Evolutionary conservation across 140 eudicot genomes (phyloP), one percentile per base, ranked within the genome.

Genomic region (Stevia rebaudiana): DNA sequence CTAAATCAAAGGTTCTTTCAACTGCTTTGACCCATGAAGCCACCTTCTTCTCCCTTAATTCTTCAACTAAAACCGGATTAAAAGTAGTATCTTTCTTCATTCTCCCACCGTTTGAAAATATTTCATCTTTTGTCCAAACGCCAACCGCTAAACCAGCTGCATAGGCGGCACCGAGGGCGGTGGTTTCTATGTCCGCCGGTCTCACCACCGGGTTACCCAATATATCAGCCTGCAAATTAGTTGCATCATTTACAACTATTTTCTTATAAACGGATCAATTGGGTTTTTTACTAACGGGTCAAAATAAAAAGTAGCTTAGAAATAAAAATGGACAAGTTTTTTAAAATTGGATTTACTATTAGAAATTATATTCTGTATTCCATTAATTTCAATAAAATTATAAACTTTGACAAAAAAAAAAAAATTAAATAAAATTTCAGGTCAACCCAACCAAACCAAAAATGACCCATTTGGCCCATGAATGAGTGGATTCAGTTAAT

Each of bases 161-260:
- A 75, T 88, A 92, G 11, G 97, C 99, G 4, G 99, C 99, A 57
- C 99, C 99, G 0, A 92, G 84, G 0, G 99, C 99, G 6, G 99
- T 92, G 9, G 97, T 92, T 82, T 92, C 99, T 57, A 83, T 88
- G 43, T 92, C 83, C 8, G 89, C 95, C 58, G 99, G 99, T 70
- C 99, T 81, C 31, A 88, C 84, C 63, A 94, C 99, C 1, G 97
- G 82, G 73, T 21, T 81, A 30, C 99, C 97, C 58, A 94, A 64
- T 47, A 94, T 43, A 60, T 94, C 95, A 2, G 99, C 99, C 99
- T 94, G 79, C 74, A 77, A 48, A 0, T 44, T 21, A 51, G 43
- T 15, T 48, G 43, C 15, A 47, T 53, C 9, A 28, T 2, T 17
- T 41, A 30, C 18, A 51, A 3, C 9, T 0, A 6, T 12, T 22